These are phyloP conservation scores for Sistotremastrum suecicum DNA, from an alignment of 768 basidiomycete species.

Conservation along the genomic window DNA sequence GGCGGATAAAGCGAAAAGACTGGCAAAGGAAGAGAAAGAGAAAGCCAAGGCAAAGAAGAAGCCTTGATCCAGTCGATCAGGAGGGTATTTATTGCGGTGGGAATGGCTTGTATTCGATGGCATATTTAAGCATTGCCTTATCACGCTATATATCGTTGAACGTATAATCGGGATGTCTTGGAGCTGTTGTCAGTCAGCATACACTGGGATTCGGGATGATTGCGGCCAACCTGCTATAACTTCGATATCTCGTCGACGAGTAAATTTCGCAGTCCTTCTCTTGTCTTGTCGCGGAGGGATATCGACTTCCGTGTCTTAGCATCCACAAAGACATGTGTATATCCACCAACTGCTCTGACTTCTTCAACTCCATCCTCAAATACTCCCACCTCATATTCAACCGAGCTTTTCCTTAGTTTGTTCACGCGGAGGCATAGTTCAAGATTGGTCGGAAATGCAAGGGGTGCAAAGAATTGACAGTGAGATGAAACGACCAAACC, in stretches of 20 bases:
- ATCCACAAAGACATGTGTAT: conserved; percentile 79
- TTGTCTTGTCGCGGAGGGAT: conserved; percentile 27
- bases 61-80: conserved; percentile 8
- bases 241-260: conserved; percentile 4
- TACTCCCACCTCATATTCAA: conserved; percentile 67
- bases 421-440: conserved; percentile 57
- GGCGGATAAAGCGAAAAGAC: conserved; percentile 38
- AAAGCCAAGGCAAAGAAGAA: conserved; percentile 22
- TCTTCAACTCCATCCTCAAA: conserved; percentile 34
- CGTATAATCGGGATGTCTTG: no score
- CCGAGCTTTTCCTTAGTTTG: conserved; percentile 60
- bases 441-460: conserved; percentile 60
- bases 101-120: no score
- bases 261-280: conserved; percentile 33
- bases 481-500: conserved; percentile 70
- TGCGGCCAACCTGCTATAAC: neutral
- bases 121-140: no score
- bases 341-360: conserved; percentile 35
- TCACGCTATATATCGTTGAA: no score
- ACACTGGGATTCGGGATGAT: no score
- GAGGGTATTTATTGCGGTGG: no score
- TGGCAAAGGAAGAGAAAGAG: conserved; percentile 46
- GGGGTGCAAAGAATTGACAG: conserved; percentile 60
- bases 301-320: conserved; percentile 41
- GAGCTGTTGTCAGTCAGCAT: no score